phyloP scores from a whole-genome alignment of 352 stramenopile species.

The Aphanomyces euteiches region DNA sequence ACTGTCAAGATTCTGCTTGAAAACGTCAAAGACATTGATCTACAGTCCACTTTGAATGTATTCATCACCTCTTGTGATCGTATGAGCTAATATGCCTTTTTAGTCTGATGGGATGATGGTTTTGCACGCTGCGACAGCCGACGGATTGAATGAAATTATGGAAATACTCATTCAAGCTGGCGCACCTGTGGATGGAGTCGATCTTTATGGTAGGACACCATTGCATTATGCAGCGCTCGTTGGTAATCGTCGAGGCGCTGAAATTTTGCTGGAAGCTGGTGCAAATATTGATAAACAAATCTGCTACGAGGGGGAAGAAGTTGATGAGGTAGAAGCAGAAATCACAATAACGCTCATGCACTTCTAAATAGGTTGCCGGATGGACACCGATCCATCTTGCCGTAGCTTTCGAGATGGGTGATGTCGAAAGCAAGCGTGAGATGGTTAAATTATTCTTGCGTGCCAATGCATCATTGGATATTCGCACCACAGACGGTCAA shows the following conservation, averaged over 20 bases:
- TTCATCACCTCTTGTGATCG: no score
- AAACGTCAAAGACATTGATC: background rate
- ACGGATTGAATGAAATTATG: slow-evolving; percentile 18
- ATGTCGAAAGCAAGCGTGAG: background rate
- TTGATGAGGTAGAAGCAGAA: background rate
- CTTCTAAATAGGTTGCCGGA: background rate
- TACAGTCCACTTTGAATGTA: background rate
- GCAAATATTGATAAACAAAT: background rate
- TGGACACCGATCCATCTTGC: slow-evolving; percentile 14
- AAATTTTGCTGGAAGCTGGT: background rate
- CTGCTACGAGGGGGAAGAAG: background rate
- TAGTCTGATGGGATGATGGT: background rate
- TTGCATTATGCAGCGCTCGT: background rate
- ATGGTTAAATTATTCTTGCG: background rate
- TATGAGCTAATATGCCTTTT: no score
- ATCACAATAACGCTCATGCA: background rate
- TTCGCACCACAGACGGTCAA: slow-evolving; percentile 2
- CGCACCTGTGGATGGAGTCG: background rate
- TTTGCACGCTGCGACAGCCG: background rate
- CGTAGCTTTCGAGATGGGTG: background rate
- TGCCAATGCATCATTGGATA: background rate
- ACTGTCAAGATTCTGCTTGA: slow-evolving; percentile 7
- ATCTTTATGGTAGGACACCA: background rate
- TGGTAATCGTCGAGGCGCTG: background rate
- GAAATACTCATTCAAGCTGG: slow-evolving; percentile 8